phyloP scores from a whole-genome alignment of 805 yeast genomes.

The Pichia rugopelliculosa region DNA sequence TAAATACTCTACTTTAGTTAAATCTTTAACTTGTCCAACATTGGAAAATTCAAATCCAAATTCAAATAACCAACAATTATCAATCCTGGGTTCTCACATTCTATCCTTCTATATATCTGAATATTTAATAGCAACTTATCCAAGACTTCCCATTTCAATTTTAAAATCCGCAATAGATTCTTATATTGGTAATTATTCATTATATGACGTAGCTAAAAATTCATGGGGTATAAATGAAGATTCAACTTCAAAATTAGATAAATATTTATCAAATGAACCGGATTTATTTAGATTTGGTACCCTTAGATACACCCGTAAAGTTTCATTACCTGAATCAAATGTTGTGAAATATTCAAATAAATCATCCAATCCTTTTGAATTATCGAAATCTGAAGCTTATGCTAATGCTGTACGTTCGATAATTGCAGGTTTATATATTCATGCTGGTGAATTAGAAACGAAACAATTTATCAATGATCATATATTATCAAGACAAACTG shows the following conservation, averaged over 20 bases:
- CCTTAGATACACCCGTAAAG: conserved; percentile 39
- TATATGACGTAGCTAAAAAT: conserved; percentile 55
- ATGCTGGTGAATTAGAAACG: conserved; percentile 57
- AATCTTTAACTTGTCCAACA: conserved; percentile 59
- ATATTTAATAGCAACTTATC: conserved; percentile 66
- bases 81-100: conserved; percentile 74
- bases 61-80: conserved; percentile 64
- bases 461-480: conserved; percentile 65
- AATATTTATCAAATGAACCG: conserved; percentile 62
- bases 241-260: conserved; percentile 50
- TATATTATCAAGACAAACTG: conserved; percentile 76
- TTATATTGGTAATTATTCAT: conserved; percentile 58
- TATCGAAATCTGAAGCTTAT: conserved; percentile 33
- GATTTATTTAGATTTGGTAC: conserved; percentile 63
- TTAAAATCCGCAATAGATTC: conserved; percentile 71
- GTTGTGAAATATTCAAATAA: conserved; percentile 33
- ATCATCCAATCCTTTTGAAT: conserved; percentile 21
- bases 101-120: conserved; percentile 72
- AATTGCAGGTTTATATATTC: conserved; percentile 75
- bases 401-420: conserved; percentile 76
- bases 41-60: conserved; percentile 35
- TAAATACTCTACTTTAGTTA: conserved; percentile 63
- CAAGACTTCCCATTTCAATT: conserved; percentile 80
- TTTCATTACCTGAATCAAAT: conserved; percentile 46
- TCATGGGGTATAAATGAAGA: conserved; percentile 90